Evolutionary conservation across 305 asterid genomes (phyloP).

Genomic region (Stenogyne calaminthoides): DNA sequence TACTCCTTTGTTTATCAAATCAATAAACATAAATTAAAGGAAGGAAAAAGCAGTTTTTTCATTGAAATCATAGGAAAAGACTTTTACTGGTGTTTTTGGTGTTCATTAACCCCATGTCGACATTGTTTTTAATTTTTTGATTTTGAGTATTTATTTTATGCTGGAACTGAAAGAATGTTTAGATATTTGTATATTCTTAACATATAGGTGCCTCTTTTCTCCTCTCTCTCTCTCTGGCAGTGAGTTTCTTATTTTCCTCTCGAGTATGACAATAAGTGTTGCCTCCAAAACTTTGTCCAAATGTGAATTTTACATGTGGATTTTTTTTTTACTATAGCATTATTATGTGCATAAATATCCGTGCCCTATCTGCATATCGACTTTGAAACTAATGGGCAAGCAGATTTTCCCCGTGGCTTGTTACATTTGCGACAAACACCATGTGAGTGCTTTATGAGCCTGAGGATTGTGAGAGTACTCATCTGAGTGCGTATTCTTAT

Average conservation of each 20-base stretch:
- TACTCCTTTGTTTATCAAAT: constrained; percentile 25
- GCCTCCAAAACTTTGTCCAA: not conserved
- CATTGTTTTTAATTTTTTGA: not conserved
- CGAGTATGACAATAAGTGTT: not conserved
- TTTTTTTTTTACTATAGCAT: not conserved
- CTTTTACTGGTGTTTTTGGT: not conserved
- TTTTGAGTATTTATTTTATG: not conserved
- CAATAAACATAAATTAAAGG: constrained; percentile 6
- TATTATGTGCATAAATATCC: not conserved
- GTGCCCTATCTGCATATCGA: not conserved
- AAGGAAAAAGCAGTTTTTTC: not conserved
- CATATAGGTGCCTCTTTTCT: constrained; percentile 3
- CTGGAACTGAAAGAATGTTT: not conserved
- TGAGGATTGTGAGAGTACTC: not conserved
- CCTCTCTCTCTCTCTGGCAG: not conserved
- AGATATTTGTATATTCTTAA: not conserved
- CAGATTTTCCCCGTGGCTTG: not conserved
- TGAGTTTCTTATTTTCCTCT: constrained; percentile 10
- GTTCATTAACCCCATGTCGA: not conserved
- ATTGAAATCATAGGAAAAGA: not conserved
- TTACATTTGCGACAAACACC: too few relatives aligned
- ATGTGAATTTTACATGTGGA: not conserved
- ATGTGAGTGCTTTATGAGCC: not conserved
- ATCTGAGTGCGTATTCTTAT: not conserved
- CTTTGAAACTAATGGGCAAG: not conserved